These are phyloP conservation scores for Rubus idaeus DNA, from an alignment of 306 rosid species.

Conservation along the genomic window DNA sequence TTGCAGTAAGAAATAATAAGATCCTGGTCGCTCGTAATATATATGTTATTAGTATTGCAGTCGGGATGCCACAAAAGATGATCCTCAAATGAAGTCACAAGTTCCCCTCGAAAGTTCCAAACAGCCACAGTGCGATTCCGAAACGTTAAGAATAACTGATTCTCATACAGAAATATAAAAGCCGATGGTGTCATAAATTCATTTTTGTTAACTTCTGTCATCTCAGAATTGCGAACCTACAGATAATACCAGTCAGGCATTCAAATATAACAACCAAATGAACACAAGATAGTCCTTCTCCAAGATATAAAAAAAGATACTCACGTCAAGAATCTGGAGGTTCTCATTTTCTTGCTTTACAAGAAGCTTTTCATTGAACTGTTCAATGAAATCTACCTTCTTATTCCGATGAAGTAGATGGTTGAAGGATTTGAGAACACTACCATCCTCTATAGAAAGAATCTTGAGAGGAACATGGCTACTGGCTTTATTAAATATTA, in stretches of 20 bases:
- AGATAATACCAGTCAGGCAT: constrained; percentile 32
- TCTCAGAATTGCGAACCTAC: constrained; percentile 76
- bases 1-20: constrained; percentile 92
- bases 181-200: constrained; percentile 96
- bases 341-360: constrained; percentile 97
- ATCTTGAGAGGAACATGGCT: constrained; percentile 89
- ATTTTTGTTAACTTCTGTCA: constrained; percentile 68
- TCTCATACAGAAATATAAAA: constrained; percentile 84
- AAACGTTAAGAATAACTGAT: constrained; percentile 85
- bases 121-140: constrained; percentile 84
- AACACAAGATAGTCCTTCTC: constrained; percentile 12
- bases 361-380: constrained; percentile 94
- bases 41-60: constrained; percentile 90
- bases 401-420: constrained; percentile 87
- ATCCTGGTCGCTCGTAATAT: constrained; percentile 93
- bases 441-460: constrained; percentile 90
- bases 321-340: constrained; percentile 93
- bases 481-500: constrained; percentile 67
- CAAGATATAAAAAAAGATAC: constrained; percentile 22
- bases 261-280: constrained; percentile 5
- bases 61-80: constrained; percentile 96
- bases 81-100: constrained; percentile 91
- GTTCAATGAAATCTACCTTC: constrained; percentile 96
- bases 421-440: constrained; percentile 84
- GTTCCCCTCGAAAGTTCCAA: constrained; percentile 96